A percentile compares a stretch with the other conserved stretches of the same genome.
Evolutionary conservation across 1,284 basidiomycete genomes (phyloP).

Genomic region (Schizopora paradoxa): DNA sequence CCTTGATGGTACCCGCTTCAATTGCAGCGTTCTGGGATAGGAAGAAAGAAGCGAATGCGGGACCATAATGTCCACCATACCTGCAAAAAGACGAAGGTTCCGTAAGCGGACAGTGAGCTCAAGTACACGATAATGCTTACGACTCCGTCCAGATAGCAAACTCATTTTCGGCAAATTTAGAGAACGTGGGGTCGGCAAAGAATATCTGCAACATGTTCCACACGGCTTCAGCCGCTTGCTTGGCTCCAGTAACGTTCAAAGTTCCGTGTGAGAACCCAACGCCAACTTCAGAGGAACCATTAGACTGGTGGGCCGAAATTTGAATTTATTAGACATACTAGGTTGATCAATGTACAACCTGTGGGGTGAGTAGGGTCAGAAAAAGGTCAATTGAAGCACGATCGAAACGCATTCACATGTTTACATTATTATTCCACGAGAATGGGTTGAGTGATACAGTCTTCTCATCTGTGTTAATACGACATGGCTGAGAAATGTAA

Average conservation of each 20-base stretch:
- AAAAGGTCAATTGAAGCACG: background rate
- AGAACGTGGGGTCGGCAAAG: constrained; percentile 51
- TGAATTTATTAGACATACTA: constrained; percentile 5
- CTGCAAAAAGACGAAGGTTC: constrained; percentile 24
- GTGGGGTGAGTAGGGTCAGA: background rate
- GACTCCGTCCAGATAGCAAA: constrained; percentile 63
- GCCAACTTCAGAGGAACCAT: constrained; percentile 33
- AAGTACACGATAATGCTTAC: constrained; percentile 26
- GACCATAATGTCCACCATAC: constrained; percentile 62
- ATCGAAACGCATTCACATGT: constrained; percentile 33
- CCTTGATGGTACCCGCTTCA: constrained; percentile 40
- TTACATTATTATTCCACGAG: constrained; percentile 61
- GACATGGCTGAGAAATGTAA: constrained; percentile 40
- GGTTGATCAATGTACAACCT: constrained; percentile 57
- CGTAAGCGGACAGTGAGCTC: background rate
- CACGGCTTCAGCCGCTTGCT: constrained; percentile 49
- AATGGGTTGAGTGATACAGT: constrained; percentile 49
- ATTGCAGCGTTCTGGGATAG: constrained; percentile 56
- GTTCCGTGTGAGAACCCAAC: constrained; percentile 57
- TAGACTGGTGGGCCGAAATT: background rate
- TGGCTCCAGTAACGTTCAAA: constrained; percentile 43
- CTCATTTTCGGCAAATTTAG: constrained; percentile 43
- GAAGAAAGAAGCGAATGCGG: constrained; percentile 55
- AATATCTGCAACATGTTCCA: constrained; percentile 68
- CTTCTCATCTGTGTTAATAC: constrained; percentile 51